Percentiles rank a stretch among this genome's conserved stretches.
These are phyloP conservation scores for Taphrina populina DNA, from an alignment of 1,139 yeast genomes.

Conservation along the genomic window DNA sequence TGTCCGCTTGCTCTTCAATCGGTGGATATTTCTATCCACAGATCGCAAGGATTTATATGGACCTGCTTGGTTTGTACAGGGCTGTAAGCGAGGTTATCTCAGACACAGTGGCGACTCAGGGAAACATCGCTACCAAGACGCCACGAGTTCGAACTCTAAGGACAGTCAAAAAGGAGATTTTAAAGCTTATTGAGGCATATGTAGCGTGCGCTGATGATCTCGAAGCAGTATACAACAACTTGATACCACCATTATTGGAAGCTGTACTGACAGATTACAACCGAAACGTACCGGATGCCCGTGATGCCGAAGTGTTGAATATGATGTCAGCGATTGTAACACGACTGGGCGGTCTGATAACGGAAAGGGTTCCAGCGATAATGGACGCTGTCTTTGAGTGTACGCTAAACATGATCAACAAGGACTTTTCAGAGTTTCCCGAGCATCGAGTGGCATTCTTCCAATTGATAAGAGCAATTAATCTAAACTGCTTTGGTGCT, in stretches of 20 bases:
- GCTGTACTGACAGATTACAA: slow-evolving; percentile 90
- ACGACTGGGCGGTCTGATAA: slow-evolving; percentile 76
- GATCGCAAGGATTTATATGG: slow-evolving; percentile 78
- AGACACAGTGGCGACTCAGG: slow-evolving; percentile 72
- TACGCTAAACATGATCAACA: slow-evolving; percentile 91
- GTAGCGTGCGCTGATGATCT: slow-evolving; percentile 81
- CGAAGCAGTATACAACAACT: slow-evolving; percentile 78
- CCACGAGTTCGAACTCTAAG: slow-evolving; percentile 94
- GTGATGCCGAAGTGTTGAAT: slow-evolving; percentile 95
- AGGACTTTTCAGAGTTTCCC: slow-evolving; percentile 93
- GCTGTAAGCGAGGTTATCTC: slow-evolving; percentile 92
- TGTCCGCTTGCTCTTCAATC: slow-evolving; percentile 85
- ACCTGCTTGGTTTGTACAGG: slow-evolving; percentile 82
- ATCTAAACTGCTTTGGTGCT: slow-evolving; percentile 80
- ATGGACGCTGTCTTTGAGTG: slow-evolving; percentile 90
- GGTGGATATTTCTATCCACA: slow-evolving; percentile 92
- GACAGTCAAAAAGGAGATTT: slow-evolving; percentile 91
- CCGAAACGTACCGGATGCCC: slow-evolving; percentile 87
- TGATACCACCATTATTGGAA: slow-evolving; percentile 77
- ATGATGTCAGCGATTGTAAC: slow-evolving; percentile 89
- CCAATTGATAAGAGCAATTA: slow-evolving; percentile 80
- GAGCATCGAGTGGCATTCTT: slow-evolving; percentile 97
- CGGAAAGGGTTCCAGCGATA: slow-evolving; percentile 84
- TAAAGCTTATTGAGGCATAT: slow-evolving; percentile 85
- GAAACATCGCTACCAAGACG: slow-evolving; percentile 83